These are phyloP conservation scores for Mytilinidion resinicola DNA, from an alignment of 495 filamentous ascomycete species.

Conservation along the genomic window DNA sequence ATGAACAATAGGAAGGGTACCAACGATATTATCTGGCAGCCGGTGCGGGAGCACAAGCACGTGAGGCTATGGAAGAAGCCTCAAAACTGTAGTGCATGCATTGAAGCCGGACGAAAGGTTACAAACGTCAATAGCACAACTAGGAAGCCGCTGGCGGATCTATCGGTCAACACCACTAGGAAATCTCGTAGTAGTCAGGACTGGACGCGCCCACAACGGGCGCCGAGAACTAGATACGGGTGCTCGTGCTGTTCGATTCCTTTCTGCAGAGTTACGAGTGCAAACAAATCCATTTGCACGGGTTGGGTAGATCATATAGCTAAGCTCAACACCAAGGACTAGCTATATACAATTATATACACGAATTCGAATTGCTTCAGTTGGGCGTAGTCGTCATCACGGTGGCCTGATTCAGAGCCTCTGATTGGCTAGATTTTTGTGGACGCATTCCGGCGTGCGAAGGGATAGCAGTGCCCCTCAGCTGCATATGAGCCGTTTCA, in stretches of 20 bases:
- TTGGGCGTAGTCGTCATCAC: neutral
- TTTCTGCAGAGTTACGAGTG: neutral
- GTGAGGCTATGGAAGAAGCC: neutral
- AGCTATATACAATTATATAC: neutral
- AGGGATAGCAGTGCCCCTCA: too few relatives aligned
- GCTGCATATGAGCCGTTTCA: too few relatives aligned
- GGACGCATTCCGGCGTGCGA: too few relatives aligned
- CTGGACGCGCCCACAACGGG: neutral
- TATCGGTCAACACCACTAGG: constrained; percentile 1
- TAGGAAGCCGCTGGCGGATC: neutral
- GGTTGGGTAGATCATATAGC: neutral
- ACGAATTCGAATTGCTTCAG: neutral
- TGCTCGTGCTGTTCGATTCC: neutral
- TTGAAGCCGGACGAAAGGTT: neutral
- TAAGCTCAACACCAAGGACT: constrained; percentile 1
- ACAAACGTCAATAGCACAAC: neutral
- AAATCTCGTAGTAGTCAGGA: neutral
- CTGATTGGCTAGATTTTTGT: too few relatives aligned
- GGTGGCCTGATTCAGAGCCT: neutral
- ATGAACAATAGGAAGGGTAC: neutral
- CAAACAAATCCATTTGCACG: too few relatives aligned
- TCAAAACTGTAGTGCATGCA: neutral
- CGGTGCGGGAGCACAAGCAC: neutral
- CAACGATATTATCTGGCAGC: neutral
- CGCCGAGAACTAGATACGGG: neutral